phyloP scores from a whole-genome alignment of 1,139 yeast species.

The Eremothecium coryli region DNA sequence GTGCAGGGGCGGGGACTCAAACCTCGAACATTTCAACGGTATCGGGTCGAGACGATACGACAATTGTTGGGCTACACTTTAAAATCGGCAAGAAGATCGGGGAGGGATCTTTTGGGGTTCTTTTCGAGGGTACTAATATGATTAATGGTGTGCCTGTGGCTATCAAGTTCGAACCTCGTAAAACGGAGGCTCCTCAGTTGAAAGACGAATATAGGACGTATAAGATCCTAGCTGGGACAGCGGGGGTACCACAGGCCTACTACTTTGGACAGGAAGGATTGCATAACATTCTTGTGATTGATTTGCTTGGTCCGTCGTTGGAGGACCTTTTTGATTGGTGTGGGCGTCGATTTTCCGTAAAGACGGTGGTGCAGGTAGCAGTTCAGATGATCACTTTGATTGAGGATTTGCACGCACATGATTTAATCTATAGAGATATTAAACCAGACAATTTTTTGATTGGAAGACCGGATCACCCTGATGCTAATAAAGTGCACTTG shows the following conservation, averaged over 20 bases:
- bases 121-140: conserved; percentile 71
- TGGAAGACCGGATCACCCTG: conserved; percentile 70
- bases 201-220: conserved; percentile 72
- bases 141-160: conserved; percentile 70
- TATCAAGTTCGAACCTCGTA: conserved; percentile 70
- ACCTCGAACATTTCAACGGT: conserved; percentile 8
- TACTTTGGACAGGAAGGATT: conserved; percentile 76
- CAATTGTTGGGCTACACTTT: conserved; percentile 69
- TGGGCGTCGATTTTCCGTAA: conserved; percentile 56
- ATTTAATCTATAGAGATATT: conserved; percentile 65
- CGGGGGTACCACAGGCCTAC: conserved; percentile 66
- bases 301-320: conserved; percentile 64
- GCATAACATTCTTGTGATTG: conserved; percentile 65
- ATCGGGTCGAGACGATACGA: conserved; percentile 25
- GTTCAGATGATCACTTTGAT: conserved; percentile 65
- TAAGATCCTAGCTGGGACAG: conserved; percentile 50
- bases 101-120: conserved; percentile 77
- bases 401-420: conserved; percentile 58
- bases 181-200: conserved; percentile 72
- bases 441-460: conserved; percentile 94
- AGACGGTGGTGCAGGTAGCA: conserved; percentile 66
- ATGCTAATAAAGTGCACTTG: conserved; percentile 77
- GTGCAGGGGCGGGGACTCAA: conserved; percentile 6
- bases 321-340: conserved; percentile 82
- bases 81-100: conserved; percentile 77